A percentile compares a stretch with the other conserved stretches of the same genome.
Conservation (phyloP, 164 flowering plant genomes). For the Annona cherimola region DNA sequence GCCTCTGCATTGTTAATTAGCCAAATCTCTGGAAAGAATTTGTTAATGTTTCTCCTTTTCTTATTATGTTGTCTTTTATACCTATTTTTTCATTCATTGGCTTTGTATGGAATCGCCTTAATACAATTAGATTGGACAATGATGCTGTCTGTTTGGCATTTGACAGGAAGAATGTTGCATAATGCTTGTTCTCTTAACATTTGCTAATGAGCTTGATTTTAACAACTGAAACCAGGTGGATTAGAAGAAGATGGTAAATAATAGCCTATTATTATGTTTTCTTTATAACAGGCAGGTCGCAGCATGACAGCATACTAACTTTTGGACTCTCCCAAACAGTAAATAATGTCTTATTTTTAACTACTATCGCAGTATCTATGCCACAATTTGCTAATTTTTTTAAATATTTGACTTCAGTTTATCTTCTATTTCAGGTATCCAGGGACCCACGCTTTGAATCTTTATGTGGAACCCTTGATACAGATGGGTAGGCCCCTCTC, state of each 20-base stretch:
- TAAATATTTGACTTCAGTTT: not conserved
- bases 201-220: not conserved
- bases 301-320: too few relatives aligned
- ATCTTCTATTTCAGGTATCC: slow-evolving; percentile 37
- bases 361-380: too few relatives aligned
- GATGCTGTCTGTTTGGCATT: not conserved
- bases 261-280: not conserved
- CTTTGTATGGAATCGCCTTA: not conserved
- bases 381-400: not conserved
- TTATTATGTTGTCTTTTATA: not conserved
- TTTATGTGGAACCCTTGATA: slow-evolving; percentile 62
- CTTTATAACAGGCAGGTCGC: not conserved
- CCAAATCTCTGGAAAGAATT: not conserved
- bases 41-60: not conserved
- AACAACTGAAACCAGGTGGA: not conserved
- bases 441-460: slow-evolving; percentile 92
- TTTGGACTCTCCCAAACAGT: too few relatives aligned
- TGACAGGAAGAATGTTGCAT: not conserved
- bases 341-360: too few relatives aligned
- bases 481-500: slow-evolving; percentile 47
- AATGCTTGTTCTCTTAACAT: not conserved
- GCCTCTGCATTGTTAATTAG: not conserved
- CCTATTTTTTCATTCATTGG: not conserved
- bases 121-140: not conserved
- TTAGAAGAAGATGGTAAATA: not conserved